phyloP scores from a whole-genome alignment of 2,329 filamentous ascomycete species.

The Clonostachys chloroleuca region DNA sequence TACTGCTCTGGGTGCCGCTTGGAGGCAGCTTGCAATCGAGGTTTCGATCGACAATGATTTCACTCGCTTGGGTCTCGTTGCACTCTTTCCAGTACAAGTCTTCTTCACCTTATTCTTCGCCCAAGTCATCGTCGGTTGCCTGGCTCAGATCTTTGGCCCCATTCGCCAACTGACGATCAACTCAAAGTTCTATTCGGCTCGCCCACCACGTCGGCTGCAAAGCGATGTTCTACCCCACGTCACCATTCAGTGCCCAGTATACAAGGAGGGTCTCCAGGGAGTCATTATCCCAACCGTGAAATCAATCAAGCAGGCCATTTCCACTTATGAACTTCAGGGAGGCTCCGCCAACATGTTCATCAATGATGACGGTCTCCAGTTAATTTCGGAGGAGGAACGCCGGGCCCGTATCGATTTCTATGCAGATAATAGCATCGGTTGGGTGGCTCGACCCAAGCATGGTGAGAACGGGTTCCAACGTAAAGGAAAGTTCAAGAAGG shows the following conservation, averaged over 20 bases:
- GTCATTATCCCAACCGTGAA: conserved; percentile 76
- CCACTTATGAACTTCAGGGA: conserved; percentile 71
- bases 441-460: conserved; percentile 62
- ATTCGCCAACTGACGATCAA: conserved; percentile 69
- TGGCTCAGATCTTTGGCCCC: conserved; percentile 73
- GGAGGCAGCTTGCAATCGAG: conserved; percentile 65
- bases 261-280: conserved; percentile 73
- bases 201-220: conserved; percentile 59
- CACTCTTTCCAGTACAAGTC: conserved; percentile 65
- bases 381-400: conserved; percentile 58
- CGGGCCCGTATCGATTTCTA: conserved; percentile 64
- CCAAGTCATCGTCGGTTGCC: conserved; percentile 71
- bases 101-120: conserved; percentile 82
- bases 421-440: conserved; percentile 64
- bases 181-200: conserved; percentile 78
- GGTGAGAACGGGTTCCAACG: conserved; percentile 59
- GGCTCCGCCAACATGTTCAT: conserved; percentile 76
- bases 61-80: conserved; percentile 59
- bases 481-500: conserved; percentile 66
- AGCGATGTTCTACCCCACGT: conserved; percentile 60
- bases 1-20: conserved; percentile 64
- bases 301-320: conserved; percentile 74
- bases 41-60: conserved; percentile 60
- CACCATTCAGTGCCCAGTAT: conserved; percentile 83
- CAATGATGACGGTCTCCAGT: conserved; percentile 71